Conservation (phyloP, 495 filamentous ascomycete species). For the Cudoniella acicularis region DNA sequence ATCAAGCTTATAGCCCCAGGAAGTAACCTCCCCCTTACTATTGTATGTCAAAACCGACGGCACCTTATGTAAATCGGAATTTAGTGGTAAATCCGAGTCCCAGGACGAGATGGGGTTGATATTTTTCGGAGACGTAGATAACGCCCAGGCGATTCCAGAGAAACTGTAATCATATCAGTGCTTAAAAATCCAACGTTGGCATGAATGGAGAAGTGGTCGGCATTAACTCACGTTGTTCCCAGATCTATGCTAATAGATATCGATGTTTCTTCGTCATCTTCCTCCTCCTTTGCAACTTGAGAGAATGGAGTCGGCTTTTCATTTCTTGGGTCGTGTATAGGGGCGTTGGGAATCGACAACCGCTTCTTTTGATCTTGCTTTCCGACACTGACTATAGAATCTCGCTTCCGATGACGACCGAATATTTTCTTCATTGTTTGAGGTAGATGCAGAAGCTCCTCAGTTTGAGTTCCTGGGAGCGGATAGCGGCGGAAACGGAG, state of each 20-base stretch:
- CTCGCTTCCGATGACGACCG: no score
- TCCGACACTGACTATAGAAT: no score
- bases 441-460: no score
- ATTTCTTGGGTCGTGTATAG: no score
- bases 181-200: no score
- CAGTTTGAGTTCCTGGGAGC: no score
- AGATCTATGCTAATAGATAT: not conserved
- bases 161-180: no score
- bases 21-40: not conserved
- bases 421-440: no score
- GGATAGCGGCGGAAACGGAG: no score
- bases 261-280: not conserved
- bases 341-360: no score
- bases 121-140: not conserved
- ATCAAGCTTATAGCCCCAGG: not conserved
- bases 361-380: no score
- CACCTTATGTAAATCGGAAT: not conserved
- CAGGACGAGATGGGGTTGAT: not conserved
- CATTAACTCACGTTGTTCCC: constrained; percentile 6
- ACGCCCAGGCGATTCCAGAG: not conserved
- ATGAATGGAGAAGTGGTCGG: not conserved
- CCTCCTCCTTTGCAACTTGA: not conserved
- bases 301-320: not conserved
- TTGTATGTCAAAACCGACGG: constrained; percentile 3
- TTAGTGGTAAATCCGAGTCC: not conserved